phyloP scores from a whole-genome alignment of 2,329 filamentous ascomycete species.

The Stachybotrys echinatus region DNA sequence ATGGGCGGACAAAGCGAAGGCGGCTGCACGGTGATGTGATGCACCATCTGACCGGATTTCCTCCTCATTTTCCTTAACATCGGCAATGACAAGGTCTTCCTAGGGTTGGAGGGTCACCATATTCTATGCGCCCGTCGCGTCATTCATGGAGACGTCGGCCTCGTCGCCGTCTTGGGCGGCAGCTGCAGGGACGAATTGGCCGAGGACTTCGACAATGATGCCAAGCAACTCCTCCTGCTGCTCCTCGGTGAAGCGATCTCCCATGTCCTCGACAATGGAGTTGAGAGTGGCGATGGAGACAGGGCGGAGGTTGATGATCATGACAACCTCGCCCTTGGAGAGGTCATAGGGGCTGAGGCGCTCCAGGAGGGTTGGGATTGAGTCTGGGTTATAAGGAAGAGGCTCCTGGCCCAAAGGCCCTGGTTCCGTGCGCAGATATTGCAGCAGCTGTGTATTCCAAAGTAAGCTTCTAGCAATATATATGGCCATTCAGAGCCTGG shows the following conservation, averaged over 20 bases:
- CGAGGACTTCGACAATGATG: slow-evolving; percentile 53
- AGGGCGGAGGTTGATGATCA: slow-evolving; percentile 63
- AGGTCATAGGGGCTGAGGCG: slow-evolving; percentile 52
- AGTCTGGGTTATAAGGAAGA: slow-evolving; percentile 44
- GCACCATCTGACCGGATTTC: slow-evolving; percentile 8
- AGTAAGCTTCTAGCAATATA: no score
- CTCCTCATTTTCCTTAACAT: slow-evolving; percentile 33
- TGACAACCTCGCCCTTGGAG: slow-evolving; percentile 63
- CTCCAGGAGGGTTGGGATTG: slow-evolving; percentile 49
- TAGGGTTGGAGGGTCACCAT: slow-evolving; percentile 20
- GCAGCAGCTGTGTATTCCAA: slow-evolving; percentile 44
- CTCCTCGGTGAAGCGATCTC: slow-evolving; percentile 52
- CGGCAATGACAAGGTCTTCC: slow-evolving; percentile 25
- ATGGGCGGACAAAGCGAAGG: slow-evolving; percentile 50
- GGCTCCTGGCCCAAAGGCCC: slow-evolving; percentile 52
- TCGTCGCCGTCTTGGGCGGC: slow-evolving; percentile 21
- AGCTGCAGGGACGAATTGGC: slow-evolving; percentile 35
- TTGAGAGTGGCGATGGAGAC: slow-evolving; percentile 52
- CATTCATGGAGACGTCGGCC: slow-evolving; percentile 31
- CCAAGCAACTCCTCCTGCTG: slow-evolving; percentile 54
- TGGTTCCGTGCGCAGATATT: slow-evolving; percentile 52
- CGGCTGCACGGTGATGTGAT: slow-evolving; percentile 45
- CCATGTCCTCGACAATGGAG: slow-evolving; percentile 61
- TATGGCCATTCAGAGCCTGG: background rate
- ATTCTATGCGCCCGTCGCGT: slow-evolving; percentile 7